These are phyloP conservation scores for Mucor irregularis DNA, from an alignment of 371 early-diverging fungal species.

Conservation along the genomic window DNA sequence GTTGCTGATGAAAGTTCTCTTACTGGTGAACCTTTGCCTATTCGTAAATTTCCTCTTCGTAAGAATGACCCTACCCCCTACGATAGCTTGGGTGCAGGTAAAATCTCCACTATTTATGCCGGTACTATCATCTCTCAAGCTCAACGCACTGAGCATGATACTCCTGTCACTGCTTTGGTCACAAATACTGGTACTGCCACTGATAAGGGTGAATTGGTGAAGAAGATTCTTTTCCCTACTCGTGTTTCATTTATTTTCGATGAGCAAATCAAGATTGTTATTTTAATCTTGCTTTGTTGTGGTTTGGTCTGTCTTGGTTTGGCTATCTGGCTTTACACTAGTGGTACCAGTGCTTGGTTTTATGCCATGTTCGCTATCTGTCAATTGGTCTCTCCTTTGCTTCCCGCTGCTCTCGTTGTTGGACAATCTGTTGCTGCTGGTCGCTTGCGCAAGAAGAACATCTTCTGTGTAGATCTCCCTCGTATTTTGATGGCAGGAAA, in stretches of 20 bases:
- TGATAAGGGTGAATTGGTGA: slow-evolving; percentile 74
- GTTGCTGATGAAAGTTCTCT: slow-evolving; percentile 75
- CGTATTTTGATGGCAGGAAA: slow-evolving; percentile 92
- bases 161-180: slow-evolving; percentile 59
- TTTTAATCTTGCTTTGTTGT: slow-evolving; percentile 59
- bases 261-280: slow-evolving; percentile 70
- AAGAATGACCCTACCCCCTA: slow-evolving; percentile 29
- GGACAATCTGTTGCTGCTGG: slow-evolving; percentile 80
- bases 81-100: slow-evolving; percentile 48
- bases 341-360: slow-evolving; percentile 55
- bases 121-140: slow-evolving; percentile 55
- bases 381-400: slow-evolving; percentile 71
- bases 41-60: slow-evolving; percentile 58
- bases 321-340: slow-evolving; percentile 53
- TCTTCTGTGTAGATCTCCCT: slow-evolving; percentile 77
- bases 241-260: slow-evolving; percentile 65
- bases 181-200: slow-evolving; percentile 75
- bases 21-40: slow-evolving; percentile 66
- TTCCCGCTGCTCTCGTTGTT: slow-evolving; percentile 61
- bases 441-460: slow-evolving; percentile 62
- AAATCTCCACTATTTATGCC: slow-evolving; percentile 55
- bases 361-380: slow-evolving; percentile 73
- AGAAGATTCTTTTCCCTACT: slow-evolving; percentile 72
- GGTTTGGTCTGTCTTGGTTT: slow-evolving; percentile 56
- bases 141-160: slow-evolving; percentile 29